Conservation (phyloP, 164 flowering plant genomes). For the Protea cynaroides region DNA sequence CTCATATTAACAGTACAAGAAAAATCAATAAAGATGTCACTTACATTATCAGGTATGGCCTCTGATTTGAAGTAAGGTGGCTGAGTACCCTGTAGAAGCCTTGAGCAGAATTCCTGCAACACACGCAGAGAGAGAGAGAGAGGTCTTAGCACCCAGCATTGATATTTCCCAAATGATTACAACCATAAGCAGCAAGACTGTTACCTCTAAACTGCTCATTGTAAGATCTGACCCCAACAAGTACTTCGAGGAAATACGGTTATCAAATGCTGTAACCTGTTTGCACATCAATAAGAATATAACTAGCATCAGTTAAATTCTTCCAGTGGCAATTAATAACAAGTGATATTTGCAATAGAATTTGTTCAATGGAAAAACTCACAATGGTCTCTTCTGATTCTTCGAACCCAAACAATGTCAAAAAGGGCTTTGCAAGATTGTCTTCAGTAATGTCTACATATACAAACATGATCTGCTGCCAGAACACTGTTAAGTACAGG, state of each 20-base stretch:
- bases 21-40: constrained; percentile 17
- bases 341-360: neutral
- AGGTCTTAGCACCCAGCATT: constrained; percentile 9
- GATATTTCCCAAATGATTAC: constrained; percentile 1
- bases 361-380: constrained; percentile 28
- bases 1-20: neutral
- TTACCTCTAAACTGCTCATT: constrained; percentile 63
- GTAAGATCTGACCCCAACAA: constrained; percentile 67
- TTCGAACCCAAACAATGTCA: constrained; percentile 81
- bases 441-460: constrained; percentile 67
- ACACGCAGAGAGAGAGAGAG: constrained; percentile 13
- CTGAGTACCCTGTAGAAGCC: constrained; percentile 49
- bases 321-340: neutral
- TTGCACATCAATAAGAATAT: constrained; percentile 9
- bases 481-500: constrained; percentile 5
- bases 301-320: constrained; percentile 5
- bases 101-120: constrained; percentile 66
- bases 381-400: constrained; percentile 65
- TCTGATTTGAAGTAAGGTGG: constrained; percentile 73
- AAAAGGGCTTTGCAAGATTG: constrained; percentile 86
- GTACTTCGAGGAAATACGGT: constrained; percentile 57
- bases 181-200: constrained; percentile 7
- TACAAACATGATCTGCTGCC: constrained; percentile 69
- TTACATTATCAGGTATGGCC: constrained; percentile 71
- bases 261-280: constrained; percentile 79